Base-by-base conservation (phyloP, 1,284 basidiomycete genomes). In the Bondarzewia mesenterica region DNA sequence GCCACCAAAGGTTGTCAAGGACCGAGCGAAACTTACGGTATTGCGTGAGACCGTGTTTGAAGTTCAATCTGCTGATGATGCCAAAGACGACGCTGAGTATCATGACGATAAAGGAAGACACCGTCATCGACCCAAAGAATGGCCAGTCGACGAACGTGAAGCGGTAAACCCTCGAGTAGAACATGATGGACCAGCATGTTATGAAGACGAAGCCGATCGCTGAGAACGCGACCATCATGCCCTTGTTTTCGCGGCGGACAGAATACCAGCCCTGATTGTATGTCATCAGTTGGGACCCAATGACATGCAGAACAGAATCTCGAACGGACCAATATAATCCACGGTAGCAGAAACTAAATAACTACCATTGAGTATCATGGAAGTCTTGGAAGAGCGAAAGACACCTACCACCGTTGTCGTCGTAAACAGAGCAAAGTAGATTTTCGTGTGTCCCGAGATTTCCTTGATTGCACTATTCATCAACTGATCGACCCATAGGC, bases 131-230 rank as follows among this genome's bases (percentile, higher is more conserved):
- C 15, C 66, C 75, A 41, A 80, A 68, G 58, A 74, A 78, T 0
- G 76, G 72, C 77, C 78, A 82, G 52, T 77, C 69, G 42, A 73
- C 47, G 62, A 76, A 79, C 2, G 71, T 71, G 71, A 77, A 78
- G 45, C 71, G 66, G 55, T 77, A 82, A 3, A 54, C 8, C 10
- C 63, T 58, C 5, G 75, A 74, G 47, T 73, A 68, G 60, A 80
- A 80, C 73, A 80, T 79, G 53, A 69, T 52, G 7, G 66, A 59
- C 73, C 75, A 77, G 4, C 61, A 61, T 1, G 60, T 48, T 45
- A 74, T 58, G 50, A 76, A 65, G 36, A 66, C 41, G 48, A 72
- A 59, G 6, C 62, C 65, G 21, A 73, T 56, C 22, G 57, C 55
- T 15, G 79, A 59, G 65, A 78, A 80, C 2, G 61, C 48, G 16